phyloP scores from a whole-genome alignment of 768 basidiomycete genomes.

The Rhizopogon sp. region DNA sequence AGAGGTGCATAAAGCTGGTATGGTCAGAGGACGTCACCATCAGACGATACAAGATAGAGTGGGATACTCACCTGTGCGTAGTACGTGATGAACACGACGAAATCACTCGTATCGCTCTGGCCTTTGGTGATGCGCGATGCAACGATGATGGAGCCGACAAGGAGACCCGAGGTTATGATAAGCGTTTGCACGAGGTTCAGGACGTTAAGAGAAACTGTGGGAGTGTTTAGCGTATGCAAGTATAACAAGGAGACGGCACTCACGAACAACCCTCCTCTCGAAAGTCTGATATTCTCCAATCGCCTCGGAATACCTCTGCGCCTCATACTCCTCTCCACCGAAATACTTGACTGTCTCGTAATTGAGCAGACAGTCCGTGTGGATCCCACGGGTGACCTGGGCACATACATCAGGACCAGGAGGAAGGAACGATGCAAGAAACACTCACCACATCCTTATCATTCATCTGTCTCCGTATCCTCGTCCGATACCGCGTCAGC shows the following conservation, averaged over 20 bases:
- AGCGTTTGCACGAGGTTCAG: constrained; percentile 78
- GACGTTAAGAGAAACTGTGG: constrained; percentile 60
- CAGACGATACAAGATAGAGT: not conserved
- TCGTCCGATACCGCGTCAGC: constrained; percentile 70
- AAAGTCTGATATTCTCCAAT: constrained; percentile 68
- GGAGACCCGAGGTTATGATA: constrained; percentile 76
- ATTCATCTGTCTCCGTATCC: constrained; percentile 73
- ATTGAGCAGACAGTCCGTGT: constrained; percentile 75
- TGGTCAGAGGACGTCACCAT: not conserved
- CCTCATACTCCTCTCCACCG: constrained; percentile 80
- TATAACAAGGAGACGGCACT: constrained; percentile 17
- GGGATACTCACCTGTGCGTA: constrained; percentile 57
- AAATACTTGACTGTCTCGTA: constrained; percentile 90
- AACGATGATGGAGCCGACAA: constrained; percentile 75
- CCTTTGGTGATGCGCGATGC: constrained; percentile 60
- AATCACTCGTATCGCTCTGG: constrained; percentile 48
- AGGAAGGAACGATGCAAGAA: not conserved
- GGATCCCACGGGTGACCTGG: constrained; percentile 74
- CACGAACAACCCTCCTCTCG: constrained; percentile 72
- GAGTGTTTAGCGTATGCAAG: not conserved
- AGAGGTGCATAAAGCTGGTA: constrained; percentile 66
- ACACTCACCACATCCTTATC: constrained; percentile 67
- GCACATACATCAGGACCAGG: not conserved
- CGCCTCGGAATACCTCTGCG: constrained; percentile 63
- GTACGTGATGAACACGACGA: constrained; percentile 81